phyloP scores from a whole-genome alignment of 2,329 filamentous ascomycete genomes.

The Venturia asperata region DNA sequence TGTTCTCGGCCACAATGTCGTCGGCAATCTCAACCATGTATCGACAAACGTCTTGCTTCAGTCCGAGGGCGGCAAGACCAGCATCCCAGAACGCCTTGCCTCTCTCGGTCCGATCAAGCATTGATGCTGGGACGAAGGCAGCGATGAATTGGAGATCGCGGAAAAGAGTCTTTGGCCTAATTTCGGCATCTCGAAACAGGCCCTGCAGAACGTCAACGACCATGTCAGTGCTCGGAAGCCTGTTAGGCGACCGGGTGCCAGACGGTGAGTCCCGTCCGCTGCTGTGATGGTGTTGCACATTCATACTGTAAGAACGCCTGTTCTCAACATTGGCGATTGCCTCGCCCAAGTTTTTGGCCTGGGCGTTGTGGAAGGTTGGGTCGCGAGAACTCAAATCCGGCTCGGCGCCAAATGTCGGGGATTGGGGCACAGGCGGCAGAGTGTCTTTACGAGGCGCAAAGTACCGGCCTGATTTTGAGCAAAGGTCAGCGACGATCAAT shows the following conservation, averaged over 20 bases:
- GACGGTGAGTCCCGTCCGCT: slow-evolving; percentile 33
- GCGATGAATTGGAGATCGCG: slow-evolving; percentile 50
- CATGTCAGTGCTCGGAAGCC: slow-evolving; percentile 37
- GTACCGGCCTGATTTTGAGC: slow-evolving; percentile 45
- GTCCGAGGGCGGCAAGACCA: slow-evolving; percentile 74
- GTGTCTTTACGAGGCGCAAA: slow-evolving; percentile 35
- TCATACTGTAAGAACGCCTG: slow-evolving; percentile 54
- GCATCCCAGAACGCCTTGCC: slow-evolving; percentile 86
- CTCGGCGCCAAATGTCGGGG: slow-evolving; percentile 39
- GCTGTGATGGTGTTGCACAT: slow-evolving; percentile 28
- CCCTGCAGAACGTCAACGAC: slow-evolving; percentile 38
- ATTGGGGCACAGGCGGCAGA: slow-evolving; percentile 37
- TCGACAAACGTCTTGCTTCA: slow-evolving; percentile 81
- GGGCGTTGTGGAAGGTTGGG: slow-evolving; percentile 35
- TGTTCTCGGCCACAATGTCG: slow-evolving; percentile 61
- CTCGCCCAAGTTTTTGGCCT: slow-evolving; percentile 51
- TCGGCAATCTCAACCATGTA: slow-evolving; percentile 75
- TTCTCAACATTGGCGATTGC: slow-evolving; percentile 65
- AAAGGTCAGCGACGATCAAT: slow-evolving; percentile 69
- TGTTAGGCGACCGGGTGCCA: slow-evolving; percentile 29
- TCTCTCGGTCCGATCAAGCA: slow-evolving; percentile 51
- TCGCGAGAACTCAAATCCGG: slow-evolving; percentile 40
- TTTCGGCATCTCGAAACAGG: slow-evolving; percentile 39
- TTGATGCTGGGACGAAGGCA: slow-evolving; percentile 51
- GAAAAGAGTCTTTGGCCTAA: slow-evolving; percentile 43